phyloP scores from a whole-genome alignment of 768 basidiomycete species.

The Epithele typhae region DNA sequence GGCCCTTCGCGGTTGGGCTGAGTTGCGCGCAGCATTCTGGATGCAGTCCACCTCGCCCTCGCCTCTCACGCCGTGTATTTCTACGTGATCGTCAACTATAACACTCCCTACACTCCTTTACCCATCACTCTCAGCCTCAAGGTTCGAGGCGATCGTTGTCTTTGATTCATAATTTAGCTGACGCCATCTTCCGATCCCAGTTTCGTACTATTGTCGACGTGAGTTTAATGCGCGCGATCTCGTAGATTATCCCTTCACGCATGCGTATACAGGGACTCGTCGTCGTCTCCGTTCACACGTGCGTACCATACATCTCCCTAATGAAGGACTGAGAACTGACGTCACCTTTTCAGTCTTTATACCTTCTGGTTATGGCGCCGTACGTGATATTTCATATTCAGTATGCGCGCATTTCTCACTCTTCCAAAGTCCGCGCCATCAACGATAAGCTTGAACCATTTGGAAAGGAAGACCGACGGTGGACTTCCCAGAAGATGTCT shows the following conservation, averaged over 20 bases:
- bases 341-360: conserved; percentile 6
- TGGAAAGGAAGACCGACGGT: conserved; percentile 9
- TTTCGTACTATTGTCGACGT: conserved; percentile 16
- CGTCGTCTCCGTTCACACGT: conserved; percentile 18
- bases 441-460: conserved; percentile 9
- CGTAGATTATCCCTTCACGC: not conserved
- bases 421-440: conserved; percentile 5
- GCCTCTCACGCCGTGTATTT: conserved; percentile 17
- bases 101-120: conserved; percentile 11
- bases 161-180: not conserved
- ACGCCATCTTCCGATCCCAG: not conserved
- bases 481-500: conserved; percentile 9
- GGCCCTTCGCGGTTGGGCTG: not conserved
- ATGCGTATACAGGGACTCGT: conserved; percentile 5
- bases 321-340: not conserved
- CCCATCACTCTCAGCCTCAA: conserved; percentile 19
- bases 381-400: not conserved
- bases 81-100: conserved; percentile 17
- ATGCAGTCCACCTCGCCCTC: conserved; percentile 16
- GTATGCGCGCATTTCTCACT: not conserved
- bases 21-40: conserved; percentile 10
- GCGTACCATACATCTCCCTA: not conserved
- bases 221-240: not conserved
- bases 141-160: conserved; percentile 6
- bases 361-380: conserved; percentile 16